A percentile compares a stretch with the other conserved stretches of the same genome.
Conservation (phyloP, 441 rosid species). For the Euphorbia schlechtendalii region DNA sequence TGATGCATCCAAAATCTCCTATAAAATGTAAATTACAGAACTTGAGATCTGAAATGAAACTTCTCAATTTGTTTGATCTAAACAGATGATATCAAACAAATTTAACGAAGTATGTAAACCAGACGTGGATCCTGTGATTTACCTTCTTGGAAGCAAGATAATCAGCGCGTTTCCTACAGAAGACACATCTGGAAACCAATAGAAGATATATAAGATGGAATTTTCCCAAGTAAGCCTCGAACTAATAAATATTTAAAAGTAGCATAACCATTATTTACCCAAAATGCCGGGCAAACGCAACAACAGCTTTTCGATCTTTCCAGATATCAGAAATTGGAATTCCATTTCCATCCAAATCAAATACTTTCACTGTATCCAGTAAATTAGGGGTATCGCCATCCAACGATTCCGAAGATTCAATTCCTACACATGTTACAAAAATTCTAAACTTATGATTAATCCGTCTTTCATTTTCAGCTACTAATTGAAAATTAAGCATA, state of each 20-base stretch:
- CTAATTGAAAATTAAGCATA: conserved; percentile 1
- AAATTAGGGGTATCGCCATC: conserved; percentile 31
- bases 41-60: not conserved
- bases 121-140: conserved; percentile 11
- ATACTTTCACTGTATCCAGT: conserved; percentile 50
- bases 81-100: not conserved
- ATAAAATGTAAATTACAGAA: conserved; percentile 8
- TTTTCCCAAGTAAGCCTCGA: not conserved
- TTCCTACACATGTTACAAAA: conserved; percentile 25
- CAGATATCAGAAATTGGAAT: conserved; percentile 72
- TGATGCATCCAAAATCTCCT: conserved; percentile 80
- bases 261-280: conserved; percentile 35
- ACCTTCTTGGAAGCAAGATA: conserved; percentile 84
- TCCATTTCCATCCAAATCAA: conserved; percentile 64
- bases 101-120: not conserved
- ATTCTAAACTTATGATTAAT: too few relatives aligned
- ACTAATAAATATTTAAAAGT: too few relatives aligned
- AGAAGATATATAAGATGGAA: not conserved
- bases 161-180: conserved; percentile 88
- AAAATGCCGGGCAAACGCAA: conserved; percentile 95
- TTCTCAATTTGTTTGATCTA: too few relatives aligned
- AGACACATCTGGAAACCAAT: conserved; percentile 57
- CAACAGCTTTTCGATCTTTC: conserved; percentile 75
- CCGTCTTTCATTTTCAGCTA: not conserved
- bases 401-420: conserved; percentile 23